phyloP scores from a whole-genome alignment of 2,329 filamentous ascomycete genomes.

The Lachnellula suecica region DNA sequence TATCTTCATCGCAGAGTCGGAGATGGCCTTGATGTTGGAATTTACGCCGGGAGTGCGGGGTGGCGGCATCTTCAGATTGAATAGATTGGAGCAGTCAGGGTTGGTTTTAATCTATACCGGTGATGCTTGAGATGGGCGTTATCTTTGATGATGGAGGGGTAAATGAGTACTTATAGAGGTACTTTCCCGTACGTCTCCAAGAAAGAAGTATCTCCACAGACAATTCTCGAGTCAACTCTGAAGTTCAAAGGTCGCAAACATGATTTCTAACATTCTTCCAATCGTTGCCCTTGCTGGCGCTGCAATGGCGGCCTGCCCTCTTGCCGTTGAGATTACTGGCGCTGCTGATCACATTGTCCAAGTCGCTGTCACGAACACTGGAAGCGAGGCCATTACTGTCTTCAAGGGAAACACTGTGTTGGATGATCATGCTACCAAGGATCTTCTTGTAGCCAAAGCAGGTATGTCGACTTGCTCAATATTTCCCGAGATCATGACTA shows the following conservation, averaged over 20 bases:
- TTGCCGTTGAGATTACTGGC: slow-evolving; percentile 21
- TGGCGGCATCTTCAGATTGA: too few species aligned
- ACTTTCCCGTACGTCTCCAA: background rate
- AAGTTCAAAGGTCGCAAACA: slow-evolving; percentile 5
- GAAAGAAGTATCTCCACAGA: background rate
- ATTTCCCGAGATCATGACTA: background rate
- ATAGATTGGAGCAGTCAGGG: too few species aligned
- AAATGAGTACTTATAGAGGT: slow-evolving; percentile 5
- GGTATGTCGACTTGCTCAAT: slow-evolving; percentile 7
- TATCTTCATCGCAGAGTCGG: too few species aligned
- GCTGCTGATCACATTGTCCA: slow-evolving; percentile 18
- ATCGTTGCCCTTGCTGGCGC: slow-evolving; percentile 20
- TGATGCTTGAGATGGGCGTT: background rate
- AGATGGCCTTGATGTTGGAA: too few species aligned
- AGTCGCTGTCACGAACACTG: slow-evolving; percentile 24
- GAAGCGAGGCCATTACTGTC: slow-evolving; percentile 19
- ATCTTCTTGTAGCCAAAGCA: slow-evolving; percentile 19
- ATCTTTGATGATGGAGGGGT: background rate
- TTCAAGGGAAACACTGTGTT: slow-evolving; percentile 29
- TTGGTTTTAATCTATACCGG: background rate
- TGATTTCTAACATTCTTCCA: slow-evolving; percentile 24
- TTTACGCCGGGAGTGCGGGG: too few species aligned
- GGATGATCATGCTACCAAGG: slow-evolving; percentile 20
- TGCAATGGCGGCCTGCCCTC: slow-evolving; percentile 24
- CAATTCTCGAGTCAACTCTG: background rate